phyloP scores from a whole-genome alignment of 352 stramenopile species.

The Phytophthora pistaciae region DNA sequence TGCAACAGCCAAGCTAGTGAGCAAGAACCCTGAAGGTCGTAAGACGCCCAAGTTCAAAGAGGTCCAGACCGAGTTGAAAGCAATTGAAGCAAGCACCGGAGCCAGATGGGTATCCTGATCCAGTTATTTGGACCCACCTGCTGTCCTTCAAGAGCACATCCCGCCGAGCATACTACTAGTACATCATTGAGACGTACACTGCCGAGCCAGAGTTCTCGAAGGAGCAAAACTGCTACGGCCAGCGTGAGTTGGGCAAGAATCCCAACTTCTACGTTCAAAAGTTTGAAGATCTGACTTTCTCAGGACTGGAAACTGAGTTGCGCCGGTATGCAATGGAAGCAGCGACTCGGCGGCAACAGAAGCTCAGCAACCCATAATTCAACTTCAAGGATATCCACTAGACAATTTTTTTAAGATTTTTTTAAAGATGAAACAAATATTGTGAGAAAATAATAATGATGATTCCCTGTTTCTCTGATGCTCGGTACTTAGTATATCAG shows the following conservation, averaged over 20 bases:
- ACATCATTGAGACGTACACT: conserved; percentile 63
- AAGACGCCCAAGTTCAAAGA: conserved; percentile 32
- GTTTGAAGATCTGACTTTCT: conserved; percentile 24
- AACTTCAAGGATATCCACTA: too few relatives aligned
- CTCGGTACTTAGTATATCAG: too few relatives aligned
- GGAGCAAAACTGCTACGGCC: conserved; percentile 66
- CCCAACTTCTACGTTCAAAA: conserved; percentile 21
- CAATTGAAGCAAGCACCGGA: conserved; percentile 10
- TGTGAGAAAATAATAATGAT: too few relatives aligned
- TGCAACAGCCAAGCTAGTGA: conserved; percentile 18
- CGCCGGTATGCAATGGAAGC: conserved; percentile 25
- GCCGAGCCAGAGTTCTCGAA: conserved; percentile 36
- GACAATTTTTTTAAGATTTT: too few relatives aligned
- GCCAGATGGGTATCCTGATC: conserved; percentile 42
- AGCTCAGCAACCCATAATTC: neutral
- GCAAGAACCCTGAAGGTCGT: conserved; percentile 21
- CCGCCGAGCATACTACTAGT: conserved; percentile 49
- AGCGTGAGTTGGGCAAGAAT: conserved; percentile 18
- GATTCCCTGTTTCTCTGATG: too few relatives aligned
- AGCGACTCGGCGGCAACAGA: conserved; percentile 11
- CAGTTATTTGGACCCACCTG: conserved; percentile 68
- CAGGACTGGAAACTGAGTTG: conserved; percentile 13
- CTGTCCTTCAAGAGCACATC: conserved; percentile 62
- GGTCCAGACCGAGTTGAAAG: conserved; percentile 25
- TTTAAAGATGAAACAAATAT: too few relatives aligned